Conservation (phyloP, 1,139 yeast genomes). For the Debaryomyces subglobosus region DNA sequence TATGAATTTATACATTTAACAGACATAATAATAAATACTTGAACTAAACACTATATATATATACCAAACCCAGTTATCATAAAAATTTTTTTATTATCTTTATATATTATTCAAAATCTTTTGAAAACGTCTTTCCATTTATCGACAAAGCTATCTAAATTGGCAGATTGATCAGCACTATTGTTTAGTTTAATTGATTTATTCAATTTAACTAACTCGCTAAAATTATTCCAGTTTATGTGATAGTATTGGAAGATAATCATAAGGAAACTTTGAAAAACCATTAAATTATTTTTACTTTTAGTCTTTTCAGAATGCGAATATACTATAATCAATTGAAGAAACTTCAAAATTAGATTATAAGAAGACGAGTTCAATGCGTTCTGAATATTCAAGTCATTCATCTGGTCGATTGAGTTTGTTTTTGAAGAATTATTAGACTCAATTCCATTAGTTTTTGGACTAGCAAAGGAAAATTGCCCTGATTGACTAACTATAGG, state of each 20-base stretch:
- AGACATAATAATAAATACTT: neutral
- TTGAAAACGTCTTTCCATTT: conserved; percentile 41
- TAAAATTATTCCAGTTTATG: conserved; percentile 44
- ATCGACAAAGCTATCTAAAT: conserved; percentile 41
- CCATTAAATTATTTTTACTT: conserved; percentile 32
- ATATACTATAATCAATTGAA: conserved; percentile 41
- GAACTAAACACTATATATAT: conserved; percentile 1
- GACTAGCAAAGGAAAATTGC: conserved; percentile 12
- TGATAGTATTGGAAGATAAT: conserved; percentile 44
- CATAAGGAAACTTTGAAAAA: conserved; percentile 39
- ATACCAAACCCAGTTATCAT: conserved; percentile 6
- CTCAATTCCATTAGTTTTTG: conserved; percentile 9
- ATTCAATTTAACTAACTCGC: conserved; percentile 37
- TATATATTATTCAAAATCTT: conserved; percentile 2
- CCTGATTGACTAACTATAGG: conserved; percentile 33
- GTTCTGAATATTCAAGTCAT: neutral
- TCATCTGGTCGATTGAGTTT: conserved; percentile 2
- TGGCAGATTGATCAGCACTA: conserved; percentile 33
- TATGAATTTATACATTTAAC: neutral
- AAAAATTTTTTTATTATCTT: too few species aligned
- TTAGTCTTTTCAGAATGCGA: conserved; percentile 40
- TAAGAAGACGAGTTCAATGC: conserved; percentile 28
- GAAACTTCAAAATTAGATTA: conserved; percentile 32
- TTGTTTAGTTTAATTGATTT: conserved; percentile 44
- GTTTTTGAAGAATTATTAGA: conserved; percentile 9